Percentiles rank a stretch among this genome's conserved stretches.
phyloP scores from a whole-genome alignment of 1,284 basidiomycete species.

The Apiotrichum laibachii region DNA sequence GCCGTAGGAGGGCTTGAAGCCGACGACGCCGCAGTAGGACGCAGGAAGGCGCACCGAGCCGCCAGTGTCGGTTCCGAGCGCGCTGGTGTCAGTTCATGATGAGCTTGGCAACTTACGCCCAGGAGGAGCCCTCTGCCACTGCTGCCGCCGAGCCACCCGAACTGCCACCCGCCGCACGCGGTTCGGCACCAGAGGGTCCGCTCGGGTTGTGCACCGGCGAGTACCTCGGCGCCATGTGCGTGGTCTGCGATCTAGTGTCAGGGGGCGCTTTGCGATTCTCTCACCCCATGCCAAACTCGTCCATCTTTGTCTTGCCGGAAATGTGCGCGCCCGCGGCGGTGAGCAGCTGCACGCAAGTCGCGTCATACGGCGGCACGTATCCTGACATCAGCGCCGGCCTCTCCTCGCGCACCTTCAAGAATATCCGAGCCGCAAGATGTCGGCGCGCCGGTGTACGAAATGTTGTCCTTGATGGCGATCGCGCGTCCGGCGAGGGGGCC shows the following conservation, averaged over 20 bases:
- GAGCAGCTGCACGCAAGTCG: constrained; percentile 73
- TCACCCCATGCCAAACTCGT: constrained; percentile 98
- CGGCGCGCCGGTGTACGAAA: constrained; percentile 65
- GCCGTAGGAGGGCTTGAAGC: constrained; percentile 93
- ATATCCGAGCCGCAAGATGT: constrained; percentile 79
- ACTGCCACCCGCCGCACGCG: constrained; percentile 63
- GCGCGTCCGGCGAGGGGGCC: constrained; percentile 33
- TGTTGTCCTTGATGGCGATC: constrained; percentile 82
- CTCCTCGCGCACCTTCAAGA: constrained; percentile 57
- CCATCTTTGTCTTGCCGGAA: constrained; percentile 88
- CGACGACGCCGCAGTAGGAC: constrained; percentile 87
- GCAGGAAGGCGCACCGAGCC: constrained; percentile 91
- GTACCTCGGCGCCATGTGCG: constrained; percentile 28
- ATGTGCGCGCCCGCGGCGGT: constrained; percentile 67
- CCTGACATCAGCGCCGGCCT: constrained; percentile 51
- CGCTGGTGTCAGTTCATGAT: constrained; percentile 55
- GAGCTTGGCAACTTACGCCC: constrained; percentile 60
- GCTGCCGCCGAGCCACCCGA: constrained; percentile 56
- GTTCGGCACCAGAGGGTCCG: constrained; percentile 48
- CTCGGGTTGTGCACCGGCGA: constrained; percentile 70
- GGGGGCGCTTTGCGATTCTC: constrained; percentile 26
- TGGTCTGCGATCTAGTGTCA: constrained; percentile 33
- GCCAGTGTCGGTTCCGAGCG: constrained; percentile 91
- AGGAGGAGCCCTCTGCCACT: constrained; percentile 63
- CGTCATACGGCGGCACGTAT: constrained; percentile 79